Evolutionary conservation across 345 rosid species (phyloP).

Genomic region (Aquilaria malaccensis): DNA sequence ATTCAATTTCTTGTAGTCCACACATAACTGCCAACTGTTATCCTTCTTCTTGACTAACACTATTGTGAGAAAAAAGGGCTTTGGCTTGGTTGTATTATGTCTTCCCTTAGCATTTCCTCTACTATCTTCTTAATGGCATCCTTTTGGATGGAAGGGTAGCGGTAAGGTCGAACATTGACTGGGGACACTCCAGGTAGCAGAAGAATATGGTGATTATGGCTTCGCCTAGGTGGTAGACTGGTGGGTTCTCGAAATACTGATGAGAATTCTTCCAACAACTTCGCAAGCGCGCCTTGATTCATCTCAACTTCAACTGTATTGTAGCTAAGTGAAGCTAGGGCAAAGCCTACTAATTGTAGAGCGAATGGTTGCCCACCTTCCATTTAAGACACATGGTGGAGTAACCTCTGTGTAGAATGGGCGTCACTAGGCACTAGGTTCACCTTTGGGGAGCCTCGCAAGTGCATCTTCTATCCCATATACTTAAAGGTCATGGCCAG

Average conservation of each 20-base stretch:
- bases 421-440: too few relatives aligned
- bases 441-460: too few relatives aligned
- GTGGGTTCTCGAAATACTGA: background rate
- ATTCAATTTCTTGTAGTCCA: background rate
- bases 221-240: background rate
- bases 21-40: background rate
- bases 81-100: background rate
- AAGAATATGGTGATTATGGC: background rate
- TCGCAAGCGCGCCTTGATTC: too few relatives aligned
- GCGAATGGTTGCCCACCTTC: too few relatives aligned
- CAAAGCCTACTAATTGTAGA: too few relatives aligned
- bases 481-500: too few relatives aligned
- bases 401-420: too few relatives aligned
- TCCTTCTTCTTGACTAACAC: background rate
- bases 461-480: too few relatives aligned
- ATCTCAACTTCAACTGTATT: too few relatives aligned
- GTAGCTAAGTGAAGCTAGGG: too few relatives aligned
- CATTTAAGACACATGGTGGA: too few relatives aligned
- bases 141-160: background rate
- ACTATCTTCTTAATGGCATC: background rate
- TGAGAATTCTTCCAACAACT: background rate
- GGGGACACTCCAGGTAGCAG: background rate
- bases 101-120: background rate
- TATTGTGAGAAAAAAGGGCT: background rate
- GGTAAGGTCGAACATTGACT: background rate